Conservation (phyloP, 2,329 filamentous ascomycete genomes). For the Penicillium nordicum region DNA sequence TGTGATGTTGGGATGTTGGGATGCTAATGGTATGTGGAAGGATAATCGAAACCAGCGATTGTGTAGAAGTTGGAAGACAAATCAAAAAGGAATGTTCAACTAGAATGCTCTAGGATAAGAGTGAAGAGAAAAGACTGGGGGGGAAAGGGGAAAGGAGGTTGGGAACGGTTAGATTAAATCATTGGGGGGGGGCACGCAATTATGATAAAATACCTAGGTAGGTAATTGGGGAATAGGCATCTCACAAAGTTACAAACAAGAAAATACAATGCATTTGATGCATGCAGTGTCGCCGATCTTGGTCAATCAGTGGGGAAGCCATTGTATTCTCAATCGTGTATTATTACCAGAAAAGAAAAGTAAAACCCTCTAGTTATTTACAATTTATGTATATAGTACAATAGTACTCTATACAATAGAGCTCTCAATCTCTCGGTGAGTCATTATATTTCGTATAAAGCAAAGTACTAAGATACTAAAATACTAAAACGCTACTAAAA, state of each 20-base stretch:
- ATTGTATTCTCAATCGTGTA: neutral
- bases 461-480: neutral
- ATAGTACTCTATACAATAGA: too few relatives aligned
- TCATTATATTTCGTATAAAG: too few relatives aligned
- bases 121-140: conserved; percentile 1
- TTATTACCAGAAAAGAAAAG: neutral
- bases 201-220: neutral
- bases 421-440: too few relatives aligned
- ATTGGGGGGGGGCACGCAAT: conserved; percentile 7
- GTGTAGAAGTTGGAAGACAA: neutral
- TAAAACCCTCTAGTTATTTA: too few relatives aligned
- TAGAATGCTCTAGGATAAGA: neutral
- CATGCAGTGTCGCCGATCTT: conserved; percentile 16
- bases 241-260: conserved; percentile 14
- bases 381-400: too few relatives aligned
- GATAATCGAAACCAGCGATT: conserved; percentile 7
- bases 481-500: neutral
- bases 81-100: neutral
- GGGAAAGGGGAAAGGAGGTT: conserved; percentile 11
- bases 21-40: conserved; percentile 4
- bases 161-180: conserved; percentile 16
- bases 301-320: conserved; percentile 23
- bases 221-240: neutral
- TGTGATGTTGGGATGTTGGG: conserved; percentile 13
- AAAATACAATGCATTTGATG: conserved; percentile 16